phyloP scores from a whole-genome alignment of 176 grass and related monocot species.

The Pharus latifolius region DNA sequence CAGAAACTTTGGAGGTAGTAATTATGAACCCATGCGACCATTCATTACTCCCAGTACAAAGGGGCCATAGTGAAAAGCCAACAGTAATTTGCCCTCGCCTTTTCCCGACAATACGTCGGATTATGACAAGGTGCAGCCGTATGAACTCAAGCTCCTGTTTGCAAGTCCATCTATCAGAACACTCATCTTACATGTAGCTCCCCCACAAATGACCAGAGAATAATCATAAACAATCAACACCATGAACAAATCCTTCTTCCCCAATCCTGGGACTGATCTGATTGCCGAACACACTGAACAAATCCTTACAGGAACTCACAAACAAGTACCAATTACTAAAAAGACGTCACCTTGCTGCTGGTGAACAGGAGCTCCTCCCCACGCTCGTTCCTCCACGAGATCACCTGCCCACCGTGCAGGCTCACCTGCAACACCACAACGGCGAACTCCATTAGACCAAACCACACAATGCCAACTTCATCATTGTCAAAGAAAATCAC shows the following conservation, averaged over 20 bases:
- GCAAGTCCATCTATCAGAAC: background rate
- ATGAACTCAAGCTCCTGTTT: background rate
- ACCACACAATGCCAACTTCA: background rate
- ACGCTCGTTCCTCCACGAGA: constrained; percentile 89
- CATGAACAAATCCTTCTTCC: background rate
- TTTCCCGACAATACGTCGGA: background rate
- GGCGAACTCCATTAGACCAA: constrained; percentile 9
- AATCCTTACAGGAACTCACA: background rate
- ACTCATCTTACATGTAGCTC: background rate
- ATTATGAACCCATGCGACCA: constrained; percentile 5
- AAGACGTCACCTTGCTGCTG: constrained; percentile 63
- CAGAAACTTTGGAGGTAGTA: background rate
- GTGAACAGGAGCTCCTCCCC: constrained; percentile 95
- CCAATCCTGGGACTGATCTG: background rate
- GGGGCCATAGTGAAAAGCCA: background rate
- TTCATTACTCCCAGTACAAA: background rate
- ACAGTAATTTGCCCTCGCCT: background rate
- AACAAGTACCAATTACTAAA: background rate
- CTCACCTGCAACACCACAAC: constrained; percentile 52
- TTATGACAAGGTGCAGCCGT: background rate
- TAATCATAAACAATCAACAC: background rate
- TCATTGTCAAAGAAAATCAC: background rate
- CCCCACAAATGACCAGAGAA: background rate
- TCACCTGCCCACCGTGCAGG: constrained; percentile 82
- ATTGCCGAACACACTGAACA: background rate